phyloP scores from a whole-genome alignment of 1,284 basidiomycete genomes.

The Marasmius fiardii region DNA sequence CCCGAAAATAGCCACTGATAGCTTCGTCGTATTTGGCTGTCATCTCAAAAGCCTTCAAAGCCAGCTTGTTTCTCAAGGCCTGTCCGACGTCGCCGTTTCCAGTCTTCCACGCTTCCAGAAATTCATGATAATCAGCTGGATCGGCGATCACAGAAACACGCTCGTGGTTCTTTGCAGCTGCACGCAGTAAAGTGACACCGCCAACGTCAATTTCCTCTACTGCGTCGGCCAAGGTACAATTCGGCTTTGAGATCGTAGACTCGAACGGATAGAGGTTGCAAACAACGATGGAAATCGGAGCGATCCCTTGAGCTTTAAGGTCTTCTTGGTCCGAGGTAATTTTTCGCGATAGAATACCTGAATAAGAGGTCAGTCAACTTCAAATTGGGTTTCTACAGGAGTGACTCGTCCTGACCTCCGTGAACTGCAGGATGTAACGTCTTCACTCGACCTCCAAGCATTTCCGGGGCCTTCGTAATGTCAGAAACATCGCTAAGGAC shows the following conservation, averaged over 20 bases:
- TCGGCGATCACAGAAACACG: conserved; percentile 92
- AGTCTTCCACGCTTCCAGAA: conserved; percentile 74
- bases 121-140: conserved; percentile 88
- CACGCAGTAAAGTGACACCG: conserved; percentile 95
- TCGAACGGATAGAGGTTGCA: conserved; percentile 99
- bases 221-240: conserved; percentile 88
- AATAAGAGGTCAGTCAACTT: neutral
- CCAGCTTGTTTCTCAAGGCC: conserved; percentile 73
- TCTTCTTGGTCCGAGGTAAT: conserved; percentile 87
- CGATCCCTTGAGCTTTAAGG: conserved; percentile 77
- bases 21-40: conserved; percentile 95
- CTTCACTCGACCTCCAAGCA: conserved; percentile 98
- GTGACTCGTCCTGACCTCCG: conserved; percentile 63
- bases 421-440: conserved; percentile 99
- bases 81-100: conserved; percentile 71
- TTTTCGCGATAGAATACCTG: conserved; percentile 87
- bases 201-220: conserved; percentile 99
- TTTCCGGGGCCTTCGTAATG: conserved; percentile 99
- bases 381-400: neutral
- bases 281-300: conserved; percentile 91
- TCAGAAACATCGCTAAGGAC: conserved; percentile 87
- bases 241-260: conserved; percentile 84
- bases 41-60: conserved; percentile 97
- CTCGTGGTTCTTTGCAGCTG: conserved; percentile 98
- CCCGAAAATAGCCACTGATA: conserved; percentile 95